These are phyloP conservation scores for Trifolium dubium DNA, from an alignment of 306 rosid genomes.

Conservation along the genomic window DNA sequence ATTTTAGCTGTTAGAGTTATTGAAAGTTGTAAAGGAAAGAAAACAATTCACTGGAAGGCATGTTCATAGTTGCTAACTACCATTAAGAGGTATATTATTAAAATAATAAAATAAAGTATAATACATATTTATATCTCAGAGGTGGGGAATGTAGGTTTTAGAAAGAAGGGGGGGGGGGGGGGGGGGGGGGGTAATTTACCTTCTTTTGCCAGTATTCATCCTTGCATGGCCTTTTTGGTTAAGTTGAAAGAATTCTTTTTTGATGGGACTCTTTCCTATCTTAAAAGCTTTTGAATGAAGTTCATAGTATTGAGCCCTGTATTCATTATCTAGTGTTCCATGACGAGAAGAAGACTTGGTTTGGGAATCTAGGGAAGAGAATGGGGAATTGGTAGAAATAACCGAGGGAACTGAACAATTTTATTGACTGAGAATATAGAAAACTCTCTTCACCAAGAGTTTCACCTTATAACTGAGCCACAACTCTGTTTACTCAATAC, in stretches of 20 bases:
- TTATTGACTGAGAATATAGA: slow-evolving; percentile 14
- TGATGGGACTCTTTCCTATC: slow-evolving; percentile 20
- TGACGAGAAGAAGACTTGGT: slow-evolving; percentile 12
- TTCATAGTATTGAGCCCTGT: slow-evolving; percentile 21
- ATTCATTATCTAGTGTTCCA: slow-evolving; percentile 29
- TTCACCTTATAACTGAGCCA: slow-evolving; percentile 25
- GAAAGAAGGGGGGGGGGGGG: no score
- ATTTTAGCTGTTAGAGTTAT: background rate
- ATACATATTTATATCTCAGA: no score
- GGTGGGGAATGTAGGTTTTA: no score
- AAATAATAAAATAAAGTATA: no score
- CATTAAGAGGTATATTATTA: no score
- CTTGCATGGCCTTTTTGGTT: slow-evolving; percentile 29
- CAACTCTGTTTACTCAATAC: background rate
- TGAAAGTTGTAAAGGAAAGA: background rate
- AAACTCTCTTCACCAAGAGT: slow-evolving; percentile 16
- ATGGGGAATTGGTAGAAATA: slow-evolving; percentile 15
- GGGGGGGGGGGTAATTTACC: no score
- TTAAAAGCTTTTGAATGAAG: slow-evolving; percentile 6
- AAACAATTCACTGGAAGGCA: background rate
- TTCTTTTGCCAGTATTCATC: no score
- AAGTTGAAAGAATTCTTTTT: slow-evolving; percentile 10
- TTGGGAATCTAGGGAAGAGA: slow-evolving; percentile 15
- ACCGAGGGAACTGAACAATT: background rate
- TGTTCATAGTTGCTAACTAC: background rate